These are phyloP conservation scores for Lolium rigidum DNA, from an alignment of 176 grass and related monocot genomes.

Conservation along the genomic window DNA sequence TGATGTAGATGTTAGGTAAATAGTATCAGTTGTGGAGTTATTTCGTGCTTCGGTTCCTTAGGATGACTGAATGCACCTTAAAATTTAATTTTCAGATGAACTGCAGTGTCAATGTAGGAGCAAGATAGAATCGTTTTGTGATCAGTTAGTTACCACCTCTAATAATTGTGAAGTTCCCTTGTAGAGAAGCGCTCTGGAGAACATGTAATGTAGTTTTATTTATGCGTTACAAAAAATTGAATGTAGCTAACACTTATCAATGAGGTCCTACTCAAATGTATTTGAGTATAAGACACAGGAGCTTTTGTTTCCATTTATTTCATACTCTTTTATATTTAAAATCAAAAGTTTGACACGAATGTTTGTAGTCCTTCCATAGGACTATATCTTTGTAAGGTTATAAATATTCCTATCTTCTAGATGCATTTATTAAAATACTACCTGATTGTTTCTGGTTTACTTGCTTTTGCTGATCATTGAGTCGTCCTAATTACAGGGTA, in stretches of 20 bases:
- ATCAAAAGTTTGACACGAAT: background rate
- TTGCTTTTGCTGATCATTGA: conserved; percentile 4
- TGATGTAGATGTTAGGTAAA: background rate
- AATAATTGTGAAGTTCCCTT: background rate
- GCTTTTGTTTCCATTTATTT: background rate
- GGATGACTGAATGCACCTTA: background rate
- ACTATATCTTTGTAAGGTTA: background rate
- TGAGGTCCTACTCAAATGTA: background rate
- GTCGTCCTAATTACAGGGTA: conserved; percentile 13
- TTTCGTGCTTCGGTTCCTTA: background rate
- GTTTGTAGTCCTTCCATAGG: conserved; percentile 8
- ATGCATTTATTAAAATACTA: background rate
- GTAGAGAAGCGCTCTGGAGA: background rate
- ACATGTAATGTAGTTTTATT: background rate
- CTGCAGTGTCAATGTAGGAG: background rate
- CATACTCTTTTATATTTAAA: background rate
- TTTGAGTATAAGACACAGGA: background rate
- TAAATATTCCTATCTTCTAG: background rate
- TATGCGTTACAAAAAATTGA: background rate
- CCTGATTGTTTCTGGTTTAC: conserved; percentile 13
- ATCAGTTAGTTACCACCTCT: background rate
- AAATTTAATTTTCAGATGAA: background rate
- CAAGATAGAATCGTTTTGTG: background rate
- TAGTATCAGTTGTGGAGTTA: background rate
- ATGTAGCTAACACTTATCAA: conserved; percentile 18